Conservation (phyloP, 1,139 yeast species). For the Debaryomyces nepalensis region DNA sequence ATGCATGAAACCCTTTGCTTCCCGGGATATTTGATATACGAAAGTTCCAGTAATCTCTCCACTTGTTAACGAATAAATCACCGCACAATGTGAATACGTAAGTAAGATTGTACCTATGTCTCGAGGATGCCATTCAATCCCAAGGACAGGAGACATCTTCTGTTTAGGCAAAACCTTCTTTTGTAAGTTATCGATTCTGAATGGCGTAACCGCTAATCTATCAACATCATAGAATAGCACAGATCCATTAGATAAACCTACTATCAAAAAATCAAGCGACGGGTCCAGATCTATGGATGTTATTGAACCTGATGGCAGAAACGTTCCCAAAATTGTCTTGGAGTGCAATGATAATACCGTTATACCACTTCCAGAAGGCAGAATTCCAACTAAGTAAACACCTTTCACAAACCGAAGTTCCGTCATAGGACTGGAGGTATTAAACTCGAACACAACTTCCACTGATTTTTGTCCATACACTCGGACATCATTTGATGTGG, state of each 20-base stretch:
- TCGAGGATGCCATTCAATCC: constrained; percentile 83
- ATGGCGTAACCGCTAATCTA: constrained; percentile 67
- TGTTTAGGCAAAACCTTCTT: constrained; percentile 54
- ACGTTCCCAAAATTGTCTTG: constrained; percentile 58
- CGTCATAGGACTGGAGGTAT: constrained; percentile 55
- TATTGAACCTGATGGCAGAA: constrained; percentile 66
- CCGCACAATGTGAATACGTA: constrained; percentile 71
- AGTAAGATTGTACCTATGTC: constrained; percentile 81
- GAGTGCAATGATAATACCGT: constrained; percentile 72
- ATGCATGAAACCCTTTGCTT: constrained; percentile 38
- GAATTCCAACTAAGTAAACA: constrained; percentile 73
- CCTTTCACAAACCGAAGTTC: constrained; percentile 75
- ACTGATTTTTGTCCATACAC: constrained; percentile 87
- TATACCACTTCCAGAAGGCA: constrained; percentile 50
- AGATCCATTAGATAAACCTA: constrained; percentile 82
- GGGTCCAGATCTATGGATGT: constrained; percentile 79
- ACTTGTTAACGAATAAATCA: constrained; percentile 68
- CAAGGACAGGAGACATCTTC: constrained; percentile 61
- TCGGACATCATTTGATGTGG: constrained; percentile 69
- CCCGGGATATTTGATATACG: constrained; percentile 54
- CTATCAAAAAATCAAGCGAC: constrained; percentile 79
- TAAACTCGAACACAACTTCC: constrained; percentile 65
- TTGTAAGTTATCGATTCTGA: constrained; percentile 75
- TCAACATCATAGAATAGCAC: constrained; percentile 83
- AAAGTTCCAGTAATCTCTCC: constrained; percentile 61